Base-by-base conservation (phyloP, 169 alveolate species). In the Cryptosporidium sp. region DNA sequence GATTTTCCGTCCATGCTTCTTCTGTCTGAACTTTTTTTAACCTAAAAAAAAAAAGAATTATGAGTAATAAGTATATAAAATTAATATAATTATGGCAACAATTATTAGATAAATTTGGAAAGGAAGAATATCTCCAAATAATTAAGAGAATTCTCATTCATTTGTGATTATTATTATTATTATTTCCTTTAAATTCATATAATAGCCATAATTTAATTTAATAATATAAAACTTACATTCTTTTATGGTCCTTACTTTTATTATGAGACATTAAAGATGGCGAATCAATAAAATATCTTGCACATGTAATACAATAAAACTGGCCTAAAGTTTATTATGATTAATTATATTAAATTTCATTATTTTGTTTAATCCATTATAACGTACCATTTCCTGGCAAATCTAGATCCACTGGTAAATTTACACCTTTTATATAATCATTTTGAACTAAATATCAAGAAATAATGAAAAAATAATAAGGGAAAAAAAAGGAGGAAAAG, bases 1-100 rank as follows among this genome's bases (percentile, higher is more conserved):
- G 73, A n/a, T 62, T 65, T 60, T 80, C 89, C 0, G 75, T 80
- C 89, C 89, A 80, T n/a, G 89, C 80, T 26, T 80, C 89, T 67
- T 80, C 89, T 33, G 89, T 62, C 26, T 62, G 52, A 12, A 80
- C 75, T 65, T 65, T 80, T 10, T 80, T 80, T n/a, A 80, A 16
- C 65, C 89, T 80, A 39, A 65, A 33, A 8, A 29, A 65, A 39
- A 39, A 65, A 33, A 8, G 9, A 65, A 39, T 65, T 65, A n/a
- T 6, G 10, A 10, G 67, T 56, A n/a, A n/a, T 53, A 56, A 26
- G 0, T 21, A n/a, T 26, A 4, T 2, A 56, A 1, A 56, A 56
- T 26, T 56, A 3, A 1, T 16, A 2, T 48, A 14, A 48, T 48
- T 48, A 48, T 16, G 56, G 12, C 56, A 14, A 14, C 18, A 14